Base-by-base conservation (phyloP, 1,284 basidiomycete species). In the Austroboletus rostrupii region DNA sequence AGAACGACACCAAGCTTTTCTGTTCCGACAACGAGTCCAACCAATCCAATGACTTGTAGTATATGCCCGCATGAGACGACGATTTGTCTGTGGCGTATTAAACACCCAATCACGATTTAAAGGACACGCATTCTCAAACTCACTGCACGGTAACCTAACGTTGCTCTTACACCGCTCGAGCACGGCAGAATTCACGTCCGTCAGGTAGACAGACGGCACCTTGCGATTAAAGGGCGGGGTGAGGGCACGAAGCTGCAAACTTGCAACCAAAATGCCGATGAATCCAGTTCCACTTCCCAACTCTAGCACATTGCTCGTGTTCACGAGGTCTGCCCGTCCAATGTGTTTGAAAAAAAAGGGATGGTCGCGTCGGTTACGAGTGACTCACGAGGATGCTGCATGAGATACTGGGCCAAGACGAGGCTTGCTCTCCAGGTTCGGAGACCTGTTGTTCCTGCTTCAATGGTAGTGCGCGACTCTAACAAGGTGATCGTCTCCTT, bases 351-450 rank as follows among this genome's bases (percentile, higher is more conserved):
- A 50, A 37, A 29, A 37, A 29, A 52, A 20, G 16, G 26, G 14
- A 31, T 36, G n/a, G 31, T 14, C 17, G 37, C 35, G 10, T 47
- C 10, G 19, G 16, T 29, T 33, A 26, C 23, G 31, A 45, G 39
- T 43, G 10, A 61, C 59, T 53, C 61, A 83, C 84, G 74, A 63
- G 77, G 69, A 59, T 84, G 69, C 10, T 58, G 51, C 20, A 81
- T 73, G n/a, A 90, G 67, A 58, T 80, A 82, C 44, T 83, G 75
- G 0, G 81, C 79, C 13, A 90, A 70, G n/a, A 77, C 69, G 40
- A 85, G 76, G 57, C 85, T 84, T 2, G 87, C 85, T 23, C 75
- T 71, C 88, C 88, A 90, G 2, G 87, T 90, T 47, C 83, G 75
- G 39, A 90, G 65, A 6, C 88, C 88, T 1, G 87, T 90, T 0